Base-by-base conservation (phyloP, 1,284 basidiomycete species). In the Marasmius fiardii region DNA sequence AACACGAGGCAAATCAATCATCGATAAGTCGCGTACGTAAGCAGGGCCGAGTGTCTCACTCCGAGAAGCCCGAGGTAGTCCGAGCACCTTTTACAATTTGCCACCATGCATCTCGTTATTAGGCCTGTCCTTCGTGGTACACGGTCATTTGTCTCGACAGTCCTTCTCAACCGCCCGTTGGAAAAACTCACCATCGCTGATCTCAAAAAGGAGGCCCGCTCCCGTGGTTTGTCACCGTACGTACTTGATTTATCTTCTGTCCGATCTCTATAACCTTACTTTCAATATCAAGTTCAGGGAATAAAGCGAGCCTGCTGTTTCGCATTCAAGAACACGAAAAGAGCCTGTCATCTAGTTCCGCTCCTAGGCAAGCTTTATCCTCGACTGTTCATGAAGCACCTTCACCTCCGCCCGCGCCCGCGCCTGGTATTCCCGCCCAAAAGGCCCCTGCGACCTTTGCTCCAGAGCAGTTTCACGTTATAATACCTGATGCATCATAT, bases 121-220 rank as follows among this genome's bases (percentile, higher is more conserved):
- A 60, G 54, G 43, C 51, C 58, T 41, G 43, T 61, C 21, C 8
- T 52, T 33, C 53, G 57, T 20, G 14, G 14, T 41, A 21, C 28
- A 63, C 61, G 18, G 64, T 69, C 43, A 70, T 77, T 90, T 54
- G 87, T 84, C 41, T 90, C 87, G 8, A 80, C 86, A 10, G 83
- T 86, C 28, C 78, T 90, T 39, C 78, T 90, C 58, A 79, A 77
- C 43, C 79, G 80, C 57, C 77, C 81, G 56, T 86, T 84, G 78
- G 81, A 84, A 68, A 82, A 77, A 68, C 78, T 86, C 65, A 80
- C 81, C 48, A 71, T 88, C 52, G 73, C 75, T 8, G 77, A 81
- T 45, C 78, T 92, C 51, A 83, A 81, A 67, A 75, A 78, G 55
- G 85, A 90, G 68, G 79, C 86, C 47, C 88, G 78, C 67, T 69